These are phyloP conservation scores for Barbatosphaeria neglecta DNA, from an alignment of 495 filamentous ascomycete genomes.

Conservation along the genomic window DNA sequence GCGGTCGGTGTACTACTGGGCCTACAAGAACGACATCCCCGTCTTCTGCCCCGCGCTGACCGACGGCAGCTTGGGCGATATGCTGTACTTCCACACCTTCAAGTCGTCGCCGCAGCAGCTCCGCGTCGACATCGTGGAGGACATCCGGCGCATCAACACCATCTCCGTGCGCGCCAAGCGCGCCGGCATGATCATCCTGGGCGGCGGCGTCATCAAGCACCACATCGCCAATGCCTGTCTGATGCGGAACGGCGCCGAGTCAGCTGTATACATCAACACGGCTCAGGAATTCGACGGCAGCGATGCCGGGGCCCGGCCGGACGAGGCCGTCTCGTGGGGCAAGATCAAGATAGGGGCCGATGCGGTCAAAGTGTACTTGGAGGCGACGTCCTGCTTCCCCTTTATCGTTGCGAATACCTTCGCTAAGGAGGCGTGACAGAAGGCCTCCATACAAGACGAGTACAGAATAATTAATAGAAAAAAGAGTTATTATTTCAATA, in stretches of 20 bases:
- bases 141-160: slow-evolving; percentile 81
- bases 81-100: slow-evolving; percentile 96
- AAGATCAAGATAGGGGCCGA: slow-evolving; percentile 85
- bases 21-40: slow-evolving; percentile 83
- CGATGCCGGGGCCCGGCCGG: slow-evolving; percentile 89
- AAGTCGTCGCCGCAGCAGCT: slow-evolving; percentile 67
- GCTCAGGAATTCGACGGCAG: slow-evolving; percentile 94
- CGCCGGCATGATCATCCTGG: slow-evolving; percentile 87
- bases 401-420: slow-evolving; percentile 93
- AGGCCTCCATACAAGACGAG: too few relatives aligned
- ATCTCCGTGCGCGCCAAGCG: slow-evolving; percentile 72
- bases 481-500: not conserved
- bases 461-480: slow-evolving; percentile 2
- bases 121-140: slow-evolving; percentile 76
- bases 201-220: slow-evolving; percentile 88
- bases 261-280: slow-evolving; percentile 93
- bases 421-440: slow-evolving; percentile 44
- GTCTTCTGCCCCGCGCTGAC: slow-evolving; percentile 95
- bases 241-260: slow-evolving; percentile 95
- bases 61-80: slow-evolving; percentile 88
- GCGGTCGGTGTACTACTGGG: slow-evolving; percentile 85
- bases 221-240: slow-evolving; percentile 95
- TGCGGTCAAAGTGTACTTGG: slow-evolving; percentile 87
- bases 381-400: slow-evolving; percentile 86
- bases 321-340: slow-evolving; percentile 96